phyloP scores from a whole-genome alignment of 306 rosid genomes.

The Coriaria nepalensis region DNA sequence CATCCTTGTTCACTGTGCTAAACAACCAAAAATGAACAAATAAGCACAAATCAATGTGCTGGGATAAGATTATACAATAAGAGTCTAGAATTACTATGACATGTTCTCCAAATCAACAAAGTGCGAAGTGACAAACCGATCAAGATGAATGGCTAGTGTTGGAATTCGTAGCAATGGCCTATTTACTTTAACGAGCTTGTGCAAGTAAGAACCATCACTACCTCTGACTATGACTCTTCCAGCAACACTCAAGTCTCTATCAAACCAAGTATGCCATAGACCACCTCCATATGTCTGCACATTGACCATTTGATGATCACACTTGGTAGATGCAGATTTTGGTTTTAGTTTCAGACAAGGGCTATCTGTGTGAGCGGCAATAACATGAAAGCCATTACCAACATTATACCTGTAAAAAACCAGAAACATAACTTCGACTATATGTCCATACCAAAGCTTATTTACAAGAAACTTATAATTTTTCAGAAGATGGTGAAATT shows the following conservation, averaged over 20 bases:
- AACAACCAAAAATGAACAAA: conserved; percentile 21
- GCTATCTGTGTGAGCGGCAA: conserved; percentile 96
- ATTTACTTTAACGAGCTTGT: conserved; percentile 79
- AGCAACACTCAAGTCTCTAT: conserved; percentile 90
- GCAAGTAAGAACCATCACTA: conserved; percentile 31
- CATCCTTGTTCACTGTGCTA: conserved; percentile 92
- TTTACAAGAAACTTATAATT: not conserved
- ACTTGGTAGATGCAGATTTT: conserved; percentile 60
- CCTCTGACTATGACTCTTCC: conserved; percentile 75
- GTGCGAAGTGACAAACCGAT: conserved; percentile 40
- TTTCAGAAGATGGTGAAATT: not conserved
- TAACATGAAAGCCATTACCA: conserved; percentile 74
- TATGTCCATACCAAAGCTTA: too few relatives aligned
- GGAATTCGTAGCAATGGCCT: conserved; percentile 83
- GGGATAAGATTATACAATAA: too few relatives aligned
- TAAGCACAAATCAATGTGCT: not conserved
- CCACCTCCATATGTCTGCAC: conserved; percentile 96
- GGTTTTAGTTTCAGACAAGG: conserved; percentile 91
- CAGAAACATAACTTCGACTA: too few relatives aligned
- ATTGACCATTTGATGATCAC: conserved; percentile 57
- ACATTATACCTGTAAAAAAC: conserved; percentile 42
- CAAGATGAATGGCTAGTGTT: conserved; percentile 96
- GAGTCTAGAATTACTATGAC: too few relatives aligned
- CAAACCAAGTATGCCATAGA: conserved; percentile 97
- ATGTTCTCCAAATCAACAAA: not conserved